phyloP scores from a whole-genome alignment of 129 eudicot genomes.

The Oenanthe sinensis region DNA sequence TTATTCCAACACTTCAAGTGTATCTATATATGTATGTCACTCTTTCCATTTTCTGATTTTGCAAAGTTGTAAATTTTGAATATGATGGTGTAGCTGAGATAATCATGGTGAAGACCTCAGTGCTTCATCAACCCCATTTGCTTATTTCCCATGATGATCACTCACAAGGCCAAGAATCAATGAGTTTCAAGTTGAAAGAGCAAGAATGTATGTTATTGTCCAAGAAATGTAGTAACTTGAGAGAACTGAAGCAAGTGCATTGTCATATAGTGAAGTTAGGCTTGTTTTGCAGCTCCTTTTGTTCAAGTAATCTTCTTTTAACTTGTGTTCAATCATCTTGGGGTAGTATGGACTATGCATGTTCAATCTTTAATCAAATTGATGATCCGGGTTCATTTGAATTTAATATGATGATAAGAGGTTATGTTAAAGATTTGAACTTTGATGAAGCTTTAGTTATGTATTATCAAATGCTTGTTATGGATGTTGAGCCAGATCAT shows the following conservation, averaged over 20 bases:
- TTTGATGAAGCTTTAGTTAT: conserved; percentile 32
- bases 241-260: conserved; percentile 67
- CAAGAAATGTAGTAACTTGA: conserved; percentile 52
- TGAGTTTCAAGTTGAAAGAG: conserved; percentile 37
- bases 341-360: conserved; percentile 87
- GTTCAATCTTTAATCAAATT: conserved; percentile 50
- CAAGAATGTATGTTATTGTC: conserved; percentile 56
- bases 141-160: conserved; percentile 35
- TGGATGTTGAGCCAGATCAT: conserved; percentile 28
- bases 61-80: neutral
- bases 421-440: conserved; percentile 36
- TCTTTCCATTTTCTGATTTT: neutral
- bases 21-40: neutral
- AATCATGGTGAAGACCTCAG: conserved; percentile 56
- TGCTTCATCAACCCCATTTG: conserved; percentile 45
- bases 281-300: conserved; percentile 43
- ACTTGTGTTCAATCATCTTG: conserved; percentile 63
- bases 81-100: conserved; percentile 16
- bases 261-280: conserved; percentile 54
- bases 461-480: conserved; percentile 28
- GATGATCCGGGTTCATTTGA: conserved; percentile 56
- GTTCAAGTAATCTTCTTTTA: conserved; percentile 56
- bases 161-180: conserved; percentile 27
- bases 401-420: conserved; percentile 56
- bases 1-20: neutral